Conservation (phyloP, 768 basidiomycete genomes). For the Serendipita indica region DNA sequence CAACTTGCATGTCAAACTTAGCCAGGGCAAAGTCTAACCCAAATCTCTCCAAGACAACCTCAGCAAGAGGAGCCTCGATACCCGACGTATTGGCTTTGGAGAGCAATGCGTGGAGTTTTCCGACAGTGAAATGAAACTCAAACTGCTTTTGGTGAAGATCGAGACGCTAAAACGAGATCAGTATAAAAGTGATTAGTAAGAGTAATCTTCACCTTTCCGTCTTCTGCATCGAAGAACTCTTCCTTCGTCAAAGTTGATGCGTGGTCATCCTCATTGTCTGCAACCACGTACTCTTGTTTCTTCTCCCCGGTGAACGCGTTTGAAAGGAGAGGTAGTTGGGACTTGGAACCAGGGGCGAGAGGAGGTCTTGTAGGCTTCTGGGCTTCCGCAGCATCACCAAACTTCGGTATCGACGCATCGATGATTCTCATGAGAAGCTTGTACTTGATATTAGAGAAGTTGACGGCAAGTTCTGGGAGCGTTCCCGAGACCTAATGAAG, state of each 20-base stretch:
- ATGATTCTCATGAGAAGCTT: slow-evolving; percentile 83
- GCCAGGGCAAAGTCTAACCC: slow-evolving; percentile 56
- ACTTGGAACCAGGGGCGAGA: slow-evolving; percentile 14
- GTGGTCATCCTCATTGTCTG: slow-evolving; percentile 17
- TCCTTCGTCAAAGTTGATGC: slow-evolving; percentile 9
- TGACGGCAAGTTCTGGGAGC: slow-evolving; percentile 74
- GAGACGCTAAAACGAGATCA: slow-evolving; percentile 14
- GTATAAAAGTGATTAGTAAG: not conserved
- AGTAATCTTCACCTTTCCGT: slow-evolving; percentile 26
- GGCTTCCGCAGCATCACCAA: slow-evolving; percentile 34
- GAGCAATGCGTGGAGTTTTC: slow-evolving; percentile 62
- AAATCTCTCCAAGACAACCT: slow-evolving; percentile 67
- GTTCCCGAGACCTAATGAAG: slow-evolving; percentile 47
- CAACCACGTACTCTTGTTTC: slow-evolving; percentile 13
- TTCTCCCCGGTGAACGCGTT: slow-evolving; percentile 2
- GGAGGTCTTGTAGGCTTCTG: slow-evolving; percentile 2
- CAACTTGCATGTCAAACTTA: slow-evolving; percentile 77
- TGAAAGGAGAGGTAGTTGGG: not conserved
- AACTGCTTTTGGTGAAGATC: slow-evolving; percentile 47
- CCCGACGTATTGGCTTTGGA: slow-evolving; percentile 51
- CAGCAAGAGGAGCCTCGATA: slow-evolving; percentile 59
- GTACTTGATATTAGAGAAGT: slow-evolving; percentile 83
- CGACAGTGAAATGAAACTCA: slow-evolving; percentile 78
- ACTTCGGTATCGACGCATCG: slow-evolving; percentile 77
- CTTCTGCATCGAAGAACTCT: slow-evolving; percentile 57